phyloP scores from a whole-genome alignment of 148 eudicot genomes.

The Hydrangea macrophylla region DNA sequence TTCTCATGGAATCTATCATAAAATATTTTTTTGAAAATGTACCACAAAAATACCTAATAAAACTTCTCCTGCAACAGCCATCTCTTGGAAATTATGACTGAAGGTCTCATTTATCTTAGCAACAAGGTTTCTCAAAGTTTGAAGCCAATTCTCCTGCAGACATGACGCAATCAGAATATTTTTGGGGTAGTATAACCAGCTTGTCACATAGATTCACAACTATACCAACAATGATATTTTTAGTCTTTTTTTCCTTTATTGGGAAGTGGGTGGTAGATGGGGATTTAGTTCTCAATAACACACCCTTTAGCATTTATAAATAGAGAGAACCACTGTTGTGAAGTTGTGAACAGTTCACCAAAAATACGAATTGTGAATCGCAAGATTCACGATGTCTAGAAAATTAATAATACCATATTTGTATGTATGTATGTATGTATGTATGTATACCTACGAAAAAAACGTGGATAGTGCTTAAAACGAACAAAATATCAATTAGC shows the following conservation, averaged over 20 bases:
- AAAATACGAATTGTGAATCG: too few relatives aligned
- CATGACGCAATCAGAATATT: constrained; percentile 3
- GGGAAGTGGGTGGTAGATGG: too few relatives aligned
- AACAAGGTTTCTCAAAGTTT: constrained; percentile 81
- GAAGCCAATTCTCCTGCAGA: constrained; percentile 88
- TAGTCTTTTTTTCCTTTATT: too few relatives aligned
- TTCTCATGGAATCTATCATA: background rate
- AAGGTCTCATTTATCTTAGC: constrained; percentile 77
- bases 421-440: too few relatives aligned
- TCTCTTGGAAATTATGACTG: constrained; percentile 84
- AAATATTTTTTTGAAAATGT: background rate
- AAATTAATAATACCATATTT: too few relatives aligned
- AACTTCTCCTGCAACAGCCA: constrained; percentile 99
- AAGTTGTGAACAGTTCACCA: too few relatives aligned
- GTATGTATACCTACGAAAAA: too few relatives aligned
- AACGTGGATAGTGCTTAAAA: too few relatives aligned
- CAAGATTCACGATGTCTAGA: too few relatives aligned
- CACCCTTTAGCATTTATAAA: too few relatives aligned
- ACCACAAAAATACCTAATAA: constrained; percentile 52
- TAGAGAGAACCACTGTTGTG: background rate
- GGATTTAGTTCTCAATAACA: too few relatives aligned
- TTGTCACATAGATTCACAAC: background rate
- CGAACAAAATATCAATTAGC: too few relatives aligned
- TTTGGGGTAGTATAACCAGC: background rate
- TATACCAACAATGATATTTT: background rate